Percentiles rank a stretch among this genome's conserved stretches.
Conservation (phyloP, 371 early-diverging fungal genomes). For the Mortierella sp. region DNA sequence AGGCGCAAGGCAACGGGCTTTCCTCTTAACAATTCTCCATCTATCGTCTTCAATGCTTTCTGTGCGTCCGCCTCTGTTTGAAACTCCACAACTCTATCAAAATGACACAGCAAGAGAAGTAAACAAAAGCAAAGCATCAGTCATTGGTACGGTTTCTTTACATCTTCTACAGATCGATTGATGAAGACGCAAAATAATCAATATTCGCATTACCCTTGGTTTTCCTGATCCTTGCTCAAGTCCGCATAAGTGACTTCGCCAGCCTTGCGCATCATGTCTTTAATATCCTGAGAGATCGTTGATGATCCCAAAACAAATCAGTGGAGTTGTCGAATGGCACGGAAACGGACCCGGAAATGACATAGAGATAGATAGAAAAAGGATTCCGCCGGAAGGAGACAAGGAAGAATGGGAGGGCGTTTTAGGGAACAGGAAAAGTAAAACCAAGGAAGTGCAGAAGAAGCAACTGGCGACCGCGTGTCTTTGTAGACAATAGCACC, state of each 20-base stretch:
- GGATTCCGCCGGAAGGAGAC: not conserved
- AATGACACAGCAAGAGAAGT: not conserved
- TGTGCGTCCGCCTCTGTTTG: slow-evolving; percentile 81
- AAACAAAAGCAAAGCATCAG: not conserved
- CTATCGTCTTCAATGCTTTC: slow-evolving; percentile 86
- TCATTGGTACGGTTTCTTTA: not conserved
- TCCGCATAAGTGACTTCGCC: slow-evolving; percentile 96
- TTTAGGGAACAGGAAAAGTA: not conserved
- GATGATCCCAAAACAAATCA: not conserved
- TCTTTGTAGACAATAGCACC: not conserved
- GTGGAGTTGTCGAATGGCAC: not conserved
- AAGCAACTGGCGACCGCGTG: not conserved
- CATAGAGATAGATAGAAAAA: not conserved
- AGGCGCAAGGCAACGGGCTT: slow-evolving; percentile 80
- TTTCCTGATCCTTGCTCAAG: slow-evolving; percentile 81
- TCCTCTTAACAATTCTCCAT: slow-evolving; percentile 90
- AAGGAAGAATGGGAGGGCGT: not conserved
- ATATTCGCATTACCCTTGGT: slow-evolving; percentile 78
- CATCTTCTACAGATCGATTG: not conserved
- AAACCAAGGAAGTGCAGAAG: not conserved
- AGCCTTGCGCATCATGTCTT: slow-evolving; percentile 95
- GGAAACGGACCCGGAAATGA: not conserved
- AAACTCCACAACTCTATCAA: slow-evolving; percentile 89
- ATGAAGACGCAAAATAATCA: not conserved
- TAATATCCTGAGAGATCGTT: slow-evolving; percentile 84